Base-by-base conservation (phyloP, 192 early-diverging fungal genomes). In the Coemansia sp. region DNA sequence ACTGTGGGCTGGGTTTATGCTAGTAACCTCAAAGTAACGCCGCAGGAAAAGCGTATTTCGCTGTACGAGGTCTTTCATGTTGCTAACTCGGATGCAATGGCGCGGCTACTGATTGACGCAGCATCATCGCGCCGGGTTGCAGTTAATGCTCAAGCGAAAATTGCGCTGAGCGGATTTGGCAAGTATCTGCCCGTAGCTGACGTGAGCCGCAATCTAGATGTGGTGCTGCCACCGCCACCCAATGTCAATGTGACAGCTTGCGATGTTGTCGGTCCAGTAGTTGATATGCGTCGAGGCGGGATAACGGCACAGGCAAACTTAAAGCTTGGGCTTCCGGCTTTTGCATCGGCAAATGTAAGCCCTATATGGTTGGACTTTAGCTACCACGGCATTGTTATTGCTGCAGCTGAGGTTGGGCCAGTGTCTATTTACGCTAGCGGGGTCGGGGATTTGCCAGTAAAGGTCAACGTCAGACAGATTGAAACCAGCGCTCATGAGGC, bases 81-180 rank as follows among this genome's bases (percentile, higher is more conserved):
- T 22, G 38, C 48, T 14, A 49, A 71, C n/a, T 57, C 66, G n/a
- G 45, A 57, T 6, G 68, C 74, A 7, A 71, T 77, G 65, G 65
- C 49, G 39, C 53, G 63, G n/a, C 27, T 77, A 13, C 29, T 68
- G 32, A 43, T 39, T 12, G 69, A 67, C 4, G 66, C 69, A 2
- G 68, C 62, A 45, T 23, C 24, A 20, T 43, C 38, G n/a, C 74
- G 69, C 6, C 64, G 49, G 10, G 59, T 69, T 19, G 19, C 43
- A 39, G 57, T 71, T 23, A 58, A 57, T 41, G 37, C 65, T 0
- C 60, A 20, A 9, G 54, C 54, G 18, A 32, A 32, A n/a, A 48
- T 77, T 4, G 65, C 70, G 27, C 43, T 71, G 14, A 64, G 74
- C 32, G 69, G 74, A 5, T 66, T 77, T 66, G 74, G 74, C 10